Evolutionary conservation across 495 filamentous ascomycete species (phyloP), one percentile per base, ranked within the genome.

Genomic region (Aspergillus heteromorphus): DNA sequence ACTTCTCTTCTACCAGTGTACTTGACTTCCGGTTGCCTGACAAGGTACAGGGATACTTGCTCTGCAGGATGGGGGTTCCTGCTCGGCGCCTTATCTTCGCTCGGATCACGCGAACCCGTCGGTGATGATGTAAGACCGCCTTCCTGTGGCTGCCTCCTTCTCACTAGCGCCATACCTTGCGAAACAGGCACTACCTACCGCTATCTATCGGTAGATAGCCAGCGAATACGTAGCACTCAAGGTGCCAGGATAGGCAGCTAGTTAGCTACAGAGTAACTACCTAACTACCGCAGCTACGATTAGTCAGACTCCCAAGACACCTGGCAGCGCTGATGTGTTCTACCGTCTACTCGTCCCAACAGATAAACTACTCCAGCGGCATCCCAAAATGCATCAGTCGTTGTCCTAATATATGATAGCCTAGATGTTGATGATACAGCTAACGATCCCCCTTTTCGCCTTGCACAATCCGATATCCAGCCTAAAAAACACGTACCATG

Each of bases 341-440:
- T 14, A n/a, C 13, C 6, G 30, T 34, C 34, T 38, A 14, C 34
- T 38, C n/a, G 10, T 5, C 38, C 16, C 27, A 25, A 43, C 43
- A 50, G 48, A 40, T 8, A 50, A 23, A 5, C 43, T 47, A 47
- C 43, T 34, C 40, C 49, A 47, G 27, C 43, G 27, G n/a, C 54
- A 31, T 17, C 20, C 45, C 36, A 9, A 38, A 40, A 36, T 54
- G 27, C 43, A 49, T 54, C 45, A 47, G 36, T 43, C 42, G 48
- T 56, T 68, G 58, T 62, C 61, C 58, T 67, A 65, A 61, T 61
- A 65, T 64, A 54, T 55, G 49, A 51, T 53, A 49, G 51, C 43
- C 52, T 58, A 58, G 43, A 57, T 60, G n/a, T 65, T 72, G 70
- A 68, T 72, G 62, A 64, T 73, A 73, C 68, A 74, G 59, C 64